Conservation (phyloP, 2,329 filamentous ascomycete species). For the Chaetomium globosum region DNA sequence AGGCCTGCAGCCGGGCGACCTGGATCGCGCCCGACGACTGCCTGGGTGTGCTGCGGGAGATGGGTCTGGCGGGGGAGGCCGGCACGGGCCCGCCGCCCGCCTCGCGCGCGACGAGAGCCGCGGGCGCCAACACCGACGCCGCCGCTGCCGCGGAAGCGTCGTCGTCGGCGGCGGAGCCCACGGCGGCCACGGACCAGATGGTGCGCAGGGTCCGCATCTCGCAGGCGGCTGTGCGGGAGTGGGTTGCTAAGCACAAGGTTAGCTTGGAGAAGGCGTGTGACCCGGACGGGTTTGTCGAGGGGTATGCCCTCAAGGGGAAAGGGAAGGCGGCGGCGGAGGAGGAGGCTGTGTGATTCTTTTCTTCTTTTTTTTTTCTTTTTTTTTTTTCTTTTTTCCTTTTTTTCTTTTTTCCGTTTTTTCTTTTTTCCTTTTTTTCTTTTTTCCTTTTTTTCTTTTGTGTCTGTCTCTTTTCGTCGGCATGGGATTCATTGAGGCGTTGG, state of each 20-base stretch:
- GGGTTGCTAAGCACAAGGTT: constrained; percentile 65
- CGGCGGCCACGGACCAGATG: neutral
- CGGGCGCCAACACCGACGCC: neutral
- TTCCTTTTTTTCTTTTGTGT: neutral
- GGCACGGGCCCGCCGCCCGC: constrained; percentile 47
- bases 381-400: neutral
- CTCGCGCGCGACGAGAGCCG: neutral
- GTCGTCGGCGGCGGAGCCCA: neutral
- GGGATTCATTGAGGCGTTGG: neutral
- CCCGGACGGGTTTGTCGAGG: constrained; percentile 71
- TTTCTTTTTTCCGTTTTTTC: neutral
- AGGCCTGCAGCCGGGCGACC: constrained; percentile 73
- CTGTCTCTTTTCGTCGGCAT: neutral
- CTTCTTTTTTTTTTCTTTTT: neutral
- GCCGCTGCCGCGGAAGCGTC: neutral
- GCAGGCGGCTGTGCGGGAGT: constrained; percentile 63
- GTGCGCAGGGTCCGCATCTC: constrained; percentile 56
- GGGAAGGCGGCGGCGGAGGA: constrained; percentile 41
- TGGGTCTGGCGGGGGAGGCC: constrained; percentile 69
- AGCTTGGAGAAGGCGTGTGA: constrained; percentile 69
- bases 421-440: neutral
- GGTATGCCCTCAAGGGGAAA: constrained; percentile 62
- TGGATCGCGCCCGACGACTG: constrained; percentile 88
- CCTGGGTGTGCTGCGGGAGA: constrained; percentile 73
- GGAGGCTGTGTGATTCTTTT: constrained; percentile 29